Base-by-base conservation (phyloP, 1,284 basidiomycete species). In the Microbotryum saponariae region DNA sequence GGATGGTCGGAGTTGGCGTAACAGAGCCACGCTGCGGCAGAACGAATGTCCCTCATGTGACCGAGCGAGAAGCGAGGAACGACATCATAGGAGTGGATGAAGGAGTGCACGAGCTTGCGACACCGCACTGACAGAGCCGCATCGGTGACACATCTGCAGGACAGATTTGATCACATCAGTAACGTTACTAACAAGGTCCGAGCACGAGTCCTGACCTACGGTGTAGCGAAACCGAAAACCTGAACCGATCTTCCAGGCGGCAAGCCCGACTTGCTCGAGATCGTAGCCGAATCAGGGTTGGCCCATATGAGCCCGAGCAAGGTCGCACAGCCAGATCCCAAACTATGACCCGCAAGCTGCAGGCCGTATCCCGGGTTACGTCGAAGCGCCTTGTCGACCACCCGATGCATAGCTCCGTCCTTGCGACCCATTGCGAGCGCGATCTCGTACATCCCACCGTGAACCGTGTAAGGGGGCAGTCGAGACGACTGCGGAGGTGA, bases 271-370 rank as follows among this genome's bases (percentile, higher is more conserved):
- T 50, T 48, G 37, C 53, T 49, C n/a, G 51, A 84, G 0, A 87
- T 89, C 50, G 85, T 77, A 63, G 87, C 87, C 1, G 84, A 88
- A 64, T 77, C 79, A 20, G 86, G 85, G 72, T 89, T 85, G 2
- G 87, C 87, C 89, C 89, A 91, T 81, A 88, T 86, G 74, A 91
- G 75, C 45, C 84, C 87, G n/a, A 90, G 77, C 14, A 90, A 77
- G 1, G 83, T 80, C 12, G 86, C 87, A 0, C 92, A 87, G 0
- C 89, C 91, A 6, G 90, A 90, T 10, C 91, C 91, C 3, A 94
- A 79, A 72, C 88, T 90, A 74, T 94, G 91, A 2, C 91, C 91
- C 0, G 74, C 72, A 20, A 80, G 60, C 12, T 78, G 73, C 47
- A 79, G 72, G 23, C 86, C 85, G 71, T 88, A 91, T 48, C 81